These are phyloP conservation scores for Starmera caribaea DNA, from an alignment of 805 yeast species.

Conservation along the genomic window DNA sequence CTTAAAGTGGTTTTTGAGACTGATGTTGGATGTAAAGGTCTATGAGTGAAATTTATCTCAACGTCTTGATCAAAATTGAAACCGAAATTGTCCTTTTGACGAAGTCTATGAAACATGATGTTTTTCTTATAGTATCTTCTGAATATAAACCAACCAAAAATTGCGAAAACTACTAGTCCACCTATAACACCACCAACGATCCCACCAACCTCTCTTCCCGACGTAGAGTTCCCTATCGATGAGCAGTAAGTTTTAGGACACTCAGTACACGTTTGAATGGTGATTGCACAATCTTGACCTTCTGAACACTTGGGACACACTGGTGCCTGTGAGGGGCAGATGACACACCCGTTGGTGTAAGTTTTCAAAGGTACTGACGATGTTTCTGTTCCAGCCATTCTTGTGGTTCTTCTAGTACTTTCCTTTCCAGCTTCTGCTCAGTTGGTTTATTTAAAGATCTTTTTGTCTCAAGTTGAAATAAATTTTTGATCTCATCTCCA, in stretches of 20 bases:
- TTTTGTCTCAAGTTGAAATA: too few relatives aligned
- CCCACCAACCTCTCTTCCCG: slow-evolving; percentile 35
- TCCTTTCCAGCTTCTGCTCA: too few relatives aligned
- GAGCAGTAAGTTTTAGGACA: slow-evolving; percentile 50
- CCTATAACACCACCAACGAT: slow-evolving; percentile 70
- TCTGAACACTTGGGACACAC: slow-evolving; percentile 45
- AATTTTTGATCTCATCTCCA: too few relatives aligned
- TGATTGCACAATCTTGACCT: slow-evolving; percentile 44
- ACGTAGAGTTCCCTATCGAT: slow-evolving; percentile 9
- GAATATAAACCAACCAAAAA: slow-evolving; percentile 30
- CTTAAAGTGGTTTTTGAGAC: too few relatives aligned
- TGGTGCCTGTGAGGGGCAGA: slow-evolving; percentile 27
- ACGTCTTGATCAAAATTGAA: slow-evolving; percentile 19
- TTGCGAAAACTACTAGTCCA: slow-evolving; percentile 37
- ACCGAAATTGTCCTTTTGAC: slow-evolving; percentile 10
- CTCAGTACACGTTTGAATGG: slow-evolving; percentile 44
- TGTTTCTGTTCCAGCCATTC: neutral
- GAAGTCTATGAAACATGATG: slow-evolving; percentile 22
- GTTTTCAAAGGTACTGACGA: slow-evolving; percentile 5
- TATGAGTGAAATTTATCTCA: slow-evolving; percentile 18
- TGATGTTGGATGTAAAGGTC: slow-evolving; percentile 15
- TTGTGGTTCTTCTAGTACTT: neutral
- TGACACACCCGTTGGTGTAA: slow-evolving; percentile 27
- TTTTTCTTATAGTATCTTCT: slow-evolving; percentile 30
- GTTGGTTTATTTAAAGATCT: too few relatives aligned